Conservation (phyloP, 2,329 filamentous ascomycete genomes). For the Aquanectria penicillioides region DNA sequence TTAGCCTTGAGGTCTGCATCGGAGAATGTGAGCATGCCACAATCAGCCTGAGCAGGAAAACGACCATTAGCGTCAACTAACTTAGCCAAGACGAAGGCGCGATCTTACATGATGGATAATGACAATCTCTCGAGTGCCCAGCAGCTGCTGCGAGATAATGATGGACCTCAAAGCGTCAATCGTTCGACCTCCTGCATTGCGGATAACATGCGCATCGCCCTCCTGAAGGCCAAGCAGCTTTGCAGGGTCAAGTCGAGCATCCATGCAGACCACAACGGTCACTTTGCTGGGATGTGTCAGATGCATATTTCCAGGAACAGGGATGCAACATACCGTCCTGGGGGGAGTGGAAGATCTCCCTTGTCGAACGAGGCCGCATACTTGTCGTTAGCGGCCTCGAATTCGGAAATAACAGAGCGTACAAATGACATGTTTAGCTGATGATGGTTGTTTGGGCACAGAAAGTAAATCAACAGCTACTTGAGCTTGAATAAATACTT, state of each 20-base stretch:
- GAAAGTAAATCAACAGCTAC: too few relatives aligned
- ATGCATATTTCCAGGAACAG: too few relatives aligned
- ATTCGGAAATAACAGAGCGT: conserved; percentile 32
- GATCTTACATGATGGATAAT: conserved; percentile 70
- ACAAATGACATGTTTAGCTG: conserved; percentile 46
- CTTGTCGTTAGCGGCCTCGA: conserved; percentile 36
- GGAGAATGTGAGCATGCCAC: conserved; percentile 72
- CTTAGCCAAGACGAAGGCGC: background rate
- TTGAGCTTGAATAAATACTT: too few relatives aligned
- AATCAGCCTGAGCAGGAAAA: conserved; percentile 44
- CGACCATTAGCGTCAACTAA: background rate
- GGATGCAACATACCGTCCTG: conserved; percentile 31
- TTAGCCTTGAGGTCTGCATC: conserved; percentile 65
- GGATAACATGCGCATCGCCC: conserved; percentile 82
- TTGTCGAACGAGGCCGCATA: conserved; percentile 36
- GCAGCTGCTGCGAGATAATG: conserved; percentile 80
- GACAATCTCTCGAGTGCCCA: conserved; percentile 79
- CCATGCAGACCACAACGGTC: conserved; percentile 79
- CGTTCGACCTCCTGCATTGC: conserved; percentile 76
- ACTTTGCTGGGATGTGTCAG: conserved; percentile 49
- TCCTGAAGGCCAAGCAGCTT: too few relatives aligned
- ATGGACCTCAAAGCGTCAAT: conserved; percentile 78
- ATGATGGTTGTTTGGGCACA: too few relatives aligned
- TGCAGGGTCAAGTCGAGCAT: conserved; percentile 62
- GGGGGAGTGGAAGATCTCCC: conserved; percentile 35